Percentiles rank a stretch among this genome's conserved stretches.
These are phyloP conservation scores for Fusarium scirpi DNA, from an alignment of 2,329 filamentous ascomycete genomes.

Conservation along the genomic window DNA sequence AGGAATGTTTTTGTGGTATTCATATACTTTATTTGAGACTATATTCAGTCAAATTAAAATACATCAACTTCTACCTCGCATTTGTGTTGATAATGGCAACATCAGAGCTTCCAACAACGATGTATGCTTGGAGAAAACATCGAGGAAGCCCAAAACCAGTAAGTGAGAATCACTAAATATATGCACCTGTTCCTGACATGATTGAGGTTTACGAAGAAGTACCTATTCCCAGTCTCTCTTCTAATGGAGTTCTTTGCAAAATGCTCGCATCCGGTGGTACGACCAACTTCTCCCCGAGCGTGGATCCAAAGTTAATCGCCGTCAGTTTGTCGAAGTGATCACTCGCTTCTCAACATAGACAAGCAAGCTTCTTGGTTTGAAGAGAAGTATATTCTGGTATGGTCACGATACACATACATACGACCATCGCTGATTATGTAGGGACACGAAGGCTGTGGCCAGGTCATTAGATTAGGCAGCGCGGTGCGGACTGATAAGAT, in stretches of 20 bases:
- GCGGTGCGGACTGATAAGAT: not conserved
- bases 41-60: not conserved
- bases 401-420: too few species aligned
- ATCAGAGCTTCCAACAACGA: constrained; percentile 32
- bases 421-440: not conserved
- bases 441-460: constrained; percentile 40
- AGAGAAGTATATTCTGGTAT: constrained; percentile 34
- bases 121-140: constrained; percentile 54
- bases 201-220: constrained; percentile 23
- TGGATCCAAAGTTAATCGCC: not conserved
- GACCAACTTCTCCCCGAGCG: accelerated
- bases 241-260: constrained; percentile 31
- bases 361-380: constrained; percentile 40
- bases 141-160: constrained; percentile 45
- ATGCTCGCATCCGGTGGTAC: constrained; percentile 30
- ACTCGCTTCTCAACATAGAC: constrained; percentile 33
- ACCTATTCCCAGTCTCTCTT: not conserved
- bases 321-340: constrained; percentile 30
- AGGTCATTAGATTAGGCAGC: constrained; percentile 24
- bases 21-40: not conserved
- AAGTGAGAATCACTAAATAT: accelerated
- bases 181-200: accelerated
- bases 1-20: accelerated
- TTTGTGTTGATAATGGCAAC: not conserved
- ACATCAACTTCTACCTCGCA: not conserved